phyloP scores from a whole-genome alignment of 1,284 basidiomycete genomes.

The Inonotus hispidus region DNA sequence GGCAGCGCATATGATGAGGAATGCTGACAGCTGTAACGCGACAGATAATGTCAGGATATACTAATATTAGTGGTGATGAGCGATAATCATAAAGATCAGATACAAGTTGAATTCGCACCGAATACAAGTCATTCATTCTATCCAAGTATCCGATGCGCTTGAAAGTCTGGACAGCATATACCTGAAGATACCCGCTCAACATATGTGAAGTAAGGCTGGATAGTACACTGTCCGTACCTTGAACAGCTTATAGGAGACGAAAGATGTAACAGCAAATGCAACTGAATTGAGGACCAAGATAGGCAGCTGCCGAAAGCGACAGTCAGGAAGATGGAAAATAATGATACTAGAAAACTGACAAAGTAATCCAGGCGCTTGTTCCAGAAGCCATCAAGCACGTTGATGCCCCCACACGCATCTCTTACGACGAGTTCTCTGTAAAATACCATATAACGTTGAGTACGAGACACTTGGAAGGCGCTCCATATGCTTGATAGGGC shows the following conservation, averaged over 20 bases:
- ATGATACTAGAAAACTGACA: conserved; percentile 2
- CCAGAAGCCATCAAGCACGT: conserved; percentile 17
- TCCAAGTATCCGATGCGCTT: conserved; percentile 21
- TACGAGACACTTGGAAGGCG: conserved; percentile 11
- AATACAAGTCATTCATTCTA: conserved; percentile 18
- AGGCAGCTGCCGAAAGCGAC: not conserved
- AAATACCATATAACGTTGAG: not conserved
- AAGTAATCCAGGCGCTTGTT: conserved; percentile 4
- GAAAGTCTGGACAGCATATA: conserved; percentile 21
- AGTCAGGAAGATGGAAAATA: not conserved
- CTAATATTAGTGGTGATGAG: not conserved
- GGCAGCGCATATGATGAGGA: conserved; percentile 23
- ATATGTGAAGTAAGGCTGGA: not conserved
- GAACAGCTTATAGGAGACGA: conserved; percentile 14
- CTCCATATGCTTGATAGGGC: conserved; percentile 12
- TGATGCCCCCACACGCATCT: conserved; percentile 14
- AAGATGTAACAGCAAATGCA: not conserved
- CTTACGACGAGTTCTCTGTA: conserved; percentile 12
- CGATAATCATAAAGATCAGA: not conserved
- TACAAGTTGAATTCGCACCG: not conserved
- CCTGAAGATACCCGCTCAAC: not conserved
- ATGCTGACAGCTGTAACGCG: conserved; percentile 23
- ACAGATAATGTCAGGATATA: conserved; percentile 22
- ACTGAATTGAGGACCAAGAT: conserved; percentile 3
- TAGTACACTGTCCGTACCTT: not conserved